Percentiles rank a stretch among this genome's conserved stretches.
These are phyloP conservation scores for Lactarius hengduanensis DNA, from an alignment of 768 basidiomycete genomes.

Conservation along the genomic window DNA sequence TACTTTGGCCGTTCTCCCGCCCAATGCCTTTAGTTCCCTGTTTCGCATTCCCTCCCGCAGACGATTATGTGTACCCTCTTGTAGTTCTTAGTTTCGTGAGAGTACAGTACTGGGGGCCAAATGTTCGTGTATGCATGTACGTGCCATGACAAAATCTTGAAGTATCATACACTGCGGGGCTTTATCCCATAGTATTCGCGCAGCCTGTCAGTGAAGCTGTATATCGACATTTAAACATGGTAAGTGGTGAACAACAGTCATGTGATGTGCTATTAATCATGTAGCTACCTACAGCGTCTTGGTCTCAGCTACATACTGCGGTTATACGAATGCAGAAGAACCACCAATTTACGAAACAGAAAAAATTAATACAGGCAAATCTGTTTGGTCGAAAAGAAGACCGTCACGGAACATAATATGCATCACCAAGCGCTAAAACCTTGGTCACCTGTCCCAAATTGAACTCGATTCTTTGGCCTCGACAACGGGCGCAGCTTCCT, in stretches of 20 bases:
- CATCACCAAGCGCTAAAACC: not conserved
- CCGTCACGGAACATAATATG: not conserved
- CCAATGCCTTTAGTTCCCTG: slow-evolving; percentile 30
- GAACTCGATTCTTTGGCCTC: not conserved
- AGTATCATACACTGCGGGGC: not conserved
- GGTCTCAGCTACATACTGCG: not conserved
- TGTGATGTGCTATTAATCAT: not conserved
- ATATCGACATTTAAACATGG: no score
- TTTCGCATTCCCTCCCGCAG: slow-evolving; percentile 18
- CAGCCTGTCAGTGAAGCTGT: no score
- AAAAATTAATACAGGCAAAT: not conserved
- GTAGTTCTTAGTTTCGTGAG: slow-evolving; percentile 37
- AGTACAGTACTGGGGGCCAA: slow-evolving; percentile 38
- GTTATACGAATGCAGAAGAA: not conserved
- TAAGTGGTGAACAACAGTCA: not conserved
- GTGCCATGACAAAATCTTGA: not conserved
- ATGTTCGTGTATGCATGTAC: slow-evolving; percentile 16
- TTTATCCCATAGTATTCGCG: not conserved
- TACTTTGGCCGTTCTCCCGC: slow-evolving; percentile 27
- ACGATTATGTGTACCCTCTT: slow-evolving; percentile 32
- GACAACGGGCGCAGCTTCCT: not conserved
- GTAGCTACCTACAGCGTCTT: not conserved
- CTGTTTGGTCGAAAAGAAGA: not conserved
- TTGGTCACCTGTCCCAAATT: not conserved
- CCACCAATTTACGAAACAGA: not conserved